Conservation (phyloP, 192 early-diverging fungal species). For the Podila epicladia region DNA sequence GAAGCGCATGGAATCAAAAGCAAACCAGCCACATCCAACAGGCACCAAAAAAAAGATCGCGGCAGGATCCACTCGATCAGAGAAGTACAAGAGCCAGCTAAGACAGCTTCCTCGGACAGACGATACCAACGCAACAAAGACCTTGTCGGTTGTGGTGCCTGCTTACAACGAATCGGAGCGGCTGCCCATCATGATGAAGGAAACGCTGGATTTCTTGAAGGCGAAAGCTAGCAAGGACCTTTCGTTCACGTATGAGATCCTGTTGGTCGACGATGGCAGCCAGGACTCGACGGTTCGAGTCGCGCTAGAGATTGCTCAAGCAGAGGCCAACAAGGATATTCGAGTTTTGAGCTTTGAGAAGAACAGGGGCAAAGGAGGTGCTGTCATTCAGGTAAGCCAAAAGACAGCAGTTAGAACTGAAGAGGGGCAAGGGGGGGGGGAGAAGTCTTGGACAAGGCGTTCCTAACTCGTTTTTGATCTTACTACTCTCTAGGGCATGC, state of each 20-base stretch:
- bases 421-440: background rate
- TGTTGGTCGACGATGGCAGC: conserved; percentile 95
- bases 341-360: conserved; percentile 79
- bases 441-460: background rate
- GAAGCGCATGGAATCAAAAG: background rate
- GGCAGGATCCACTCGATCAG: conserved; percentile 57
- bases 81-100: conserved; percentile 60
- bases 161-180: conserved; percentile 92
- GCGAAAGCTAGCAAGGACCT: conserved; percentile 48
- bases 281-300: conserved; percentile 77
- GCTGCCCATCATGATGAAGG: conserved; percentile 86
- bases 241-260: conserved; percentile 81
- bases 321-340: conserved; percentile 65
- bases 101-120: conserved; percentile 55
- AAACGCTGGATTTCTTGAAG: conserved; percentile 75
- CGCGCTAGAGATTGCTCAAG: conserved; percentile 72
- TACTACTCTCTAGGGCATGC: conserved; percentile 77
- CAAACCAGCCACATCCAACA: background rate
- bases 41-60: conserved; percentile 32
- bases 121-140: conserved; percentile 56
- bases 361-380: conserved; percentile 95
- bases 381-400: conserved; percentile 81
- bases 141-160: conserved; percentile 85
- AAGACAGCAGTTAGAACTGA: background rate
- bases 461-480: background rate